Evolutionary conservation across 352 stramenopile species (phyloP).

Genomic region (Phytophthora parvispora): DNA sequence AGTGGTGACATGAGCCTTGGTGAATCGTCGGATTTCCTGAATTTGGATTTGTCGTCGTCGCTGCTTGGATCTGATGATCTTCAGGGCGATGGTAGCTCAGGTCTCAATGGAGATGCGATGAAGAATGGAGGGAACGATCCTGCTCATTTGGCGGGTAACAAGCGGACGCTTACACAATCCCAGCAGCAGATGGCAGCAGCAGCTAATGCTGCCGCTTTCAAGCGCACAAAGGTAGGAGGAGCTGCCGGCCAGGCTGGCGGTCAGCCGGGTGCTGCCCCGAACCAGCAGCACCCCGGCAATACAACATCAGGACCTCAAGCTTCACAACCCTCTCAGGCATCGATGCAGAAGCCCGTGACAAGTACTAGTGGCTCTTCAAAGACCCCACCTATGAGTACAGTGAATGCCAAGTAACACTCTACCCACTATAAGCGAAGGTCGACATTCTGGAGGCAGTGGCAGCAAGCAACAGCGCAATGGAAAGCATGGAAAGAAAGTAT

Average conservation of each 20-base stretch:
- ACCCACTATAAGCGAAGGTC: conserved; percentile 40
- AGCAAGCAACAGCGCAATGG: conserved; percentile 25
- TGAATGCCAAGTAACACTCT: conserved; percentile 87
- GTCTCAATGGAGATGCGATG: conserved; percentile 46
- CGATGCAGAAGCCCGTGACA: conserved; percentile 80
- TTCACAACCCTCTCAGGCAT: conserved; percentile 59
- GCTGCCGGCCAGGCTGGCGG: conserved; percentile 31
- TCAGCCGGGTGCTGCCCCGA: conserved; percentile 28
- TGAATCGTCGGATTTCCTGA: conserved; percentile 86
- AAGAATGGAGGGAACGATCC: conserved; percentile 43
- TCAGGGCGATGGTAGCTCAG: conserved; percentile 49
- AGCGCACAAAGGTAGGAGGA: conserved; percentile 80
- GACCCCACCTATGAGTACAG: conserved; percentile 89
- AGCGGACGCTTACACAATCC: conserved; percentile 81
- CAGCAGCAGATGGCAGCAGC: conserved; percentile 87
- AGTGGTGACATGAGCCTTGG: conserved; percentile 68
- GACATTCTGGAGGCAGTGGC: conserved; percentile 28
- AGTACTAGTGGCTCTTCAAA: conserved; percentile 81
- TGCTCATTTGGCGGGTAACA: conserved; percentile 47
- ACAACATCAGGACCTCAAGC: conserved; percentile 56
- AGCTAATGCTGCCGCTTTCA: conserved; percentile 84
- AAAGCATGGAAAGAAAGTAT: conserved; percentile 35
- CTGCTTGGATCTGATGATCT: conserved; percentile 77
- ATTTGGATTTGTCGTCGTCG: conserved; percentile 79
- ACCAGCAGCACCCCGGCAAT: conserved; percentile 37